phyloP scores from a whole-genome alignment of 306 rosid species.

The Sophora flavescens region DNA sequence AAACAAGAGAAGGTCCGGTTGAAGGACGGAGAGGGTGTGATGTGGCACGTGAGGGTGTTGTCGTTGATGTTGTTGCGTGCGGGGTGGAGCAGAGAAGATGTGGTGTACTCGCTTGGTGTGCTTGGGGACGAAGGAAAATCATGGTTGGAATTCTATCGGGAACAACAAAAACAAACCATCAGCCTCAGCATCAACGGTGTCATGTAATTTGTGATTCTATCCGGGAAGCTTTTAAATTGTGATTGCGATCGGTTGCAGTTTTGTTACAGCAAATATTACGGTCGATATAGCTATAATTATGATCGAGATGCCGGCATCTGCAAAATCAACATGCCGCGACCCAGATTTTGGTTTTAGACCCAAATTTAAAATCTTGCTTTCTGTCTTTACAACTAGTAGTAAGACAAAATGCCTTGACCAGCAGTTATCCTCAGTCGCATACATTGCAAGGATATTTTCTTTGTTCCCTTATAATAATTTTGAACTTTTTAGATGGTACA shows the following conservation, averaged over 20 bases:
- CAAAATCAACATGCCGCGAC: too few relatives aligned
- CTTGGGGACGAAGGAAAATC: constrained; percentile 41
- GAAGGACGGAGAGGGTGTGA: constrained; percentile 36
- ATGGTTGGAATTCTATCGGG: constrained; percentile 29
- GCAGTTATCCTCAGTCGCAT: neutral
- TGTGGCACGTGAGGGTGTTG: constrained; percentile 55
- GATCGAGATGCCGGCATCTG: too few relatives aligned
- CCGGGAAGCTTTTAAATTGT: too few relatives aligned
- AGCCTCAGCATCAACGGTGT: neutral
- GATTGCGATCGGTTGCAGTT: too few relatives aligned
- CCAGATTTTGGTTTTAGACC: too few relatives aligned
- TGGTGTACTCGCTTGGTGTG: constrained; percentile 69
- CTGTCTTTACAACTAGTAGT: neutral
- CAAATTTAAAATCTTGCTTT: too few relatives aligned
- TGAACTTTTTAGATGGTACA: neutral
- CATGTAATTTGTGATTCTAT: neutral
- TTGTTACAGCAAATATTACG: too few relatives aligned
- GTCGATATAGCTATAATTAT: too few relatives aligned
- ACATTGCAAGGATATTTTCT: neutral
- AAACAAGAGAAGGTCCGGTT: neutral
- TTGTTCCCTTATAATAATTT: neutral
- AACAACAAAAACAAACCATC: neutral
- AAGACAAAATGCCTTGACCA: neutral
- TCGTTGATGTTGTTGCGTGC: constrained; percentile 67
- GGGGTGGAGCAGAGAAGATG: constrained; percentile 91